Evolutionary conservation across 345 rosid genomes (phyloP).

Genomic region (Boechera retrofracta): DNA sequence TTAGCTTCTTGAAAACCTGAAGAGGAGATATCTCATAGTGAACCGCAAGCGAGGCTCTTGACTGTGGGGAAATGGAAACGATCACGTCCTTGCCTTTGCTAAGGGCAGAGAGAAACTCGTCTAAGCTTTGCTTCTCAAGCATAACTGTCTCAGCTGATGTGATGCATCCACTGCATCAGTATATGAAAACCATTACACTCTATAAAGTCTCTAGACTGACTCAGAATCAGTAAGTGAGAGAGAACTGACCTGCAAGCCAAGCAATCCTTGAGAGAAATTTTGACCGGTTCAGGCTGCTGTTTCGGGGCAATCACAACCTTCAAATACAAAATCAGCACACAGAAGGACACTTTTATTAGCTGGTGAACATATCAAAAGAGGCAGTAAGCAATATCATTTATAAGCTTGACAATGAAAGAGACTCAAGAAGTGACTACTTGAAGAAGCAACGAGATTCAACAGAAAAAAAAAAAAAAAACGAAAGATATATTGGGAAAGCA

Average conservation of each 20-base stretch:
- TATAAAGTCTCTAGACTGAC: neutral
- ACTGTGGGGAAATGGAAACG: slow-evolving; percentile 83
- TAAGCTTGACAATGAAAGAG: neutral
- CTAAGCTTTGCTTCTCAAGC: slow-evolving; percentile 98
- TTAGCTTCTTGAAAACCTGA: slow-evolving; percentile 80
- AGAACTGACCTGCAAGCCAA: slow-evolving; percentile 83
- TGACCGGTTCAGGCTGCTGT: slow-evolving; percentile 66
- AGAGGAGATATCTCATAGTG: slow-evolving; percentile 73
- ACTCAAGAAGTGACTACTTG: neutral
- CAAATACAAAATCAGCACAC: slow-evolving; percentile 30
- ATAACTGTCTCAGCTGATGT: slow-evolving; percentile 93
- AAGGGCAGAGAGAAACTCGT: slow-evolving; percentile 77
- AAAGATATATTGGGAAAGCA: neutral
- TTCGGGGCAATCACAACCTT: slow-evolving; percentile 60
- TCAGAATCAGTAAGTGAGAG: slow-evolving; percentile 22
- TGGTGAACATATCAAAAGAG: neutral
- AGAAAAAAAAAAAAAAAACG: neutral
- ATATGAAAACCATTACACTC: slow-evolving; percentile 3
- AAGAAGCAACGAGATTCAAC: slow-evolving; percentile 12
- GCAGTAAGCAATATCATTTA: neutral
- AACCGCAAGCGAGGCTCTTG: slow-evolving; percentile 84
- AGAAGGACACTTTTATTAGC: neutral
- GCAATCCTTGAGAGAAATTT: slow-evolving; percentile 95
- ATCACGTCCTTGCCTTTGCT: slow-evolving; percentile 64
- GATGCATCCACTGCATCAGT: slow-evolving; percentile 78